Base-by-base conservation (phyloP, 176 grass and related monocot species). In the Carex kokanica region DNA sequence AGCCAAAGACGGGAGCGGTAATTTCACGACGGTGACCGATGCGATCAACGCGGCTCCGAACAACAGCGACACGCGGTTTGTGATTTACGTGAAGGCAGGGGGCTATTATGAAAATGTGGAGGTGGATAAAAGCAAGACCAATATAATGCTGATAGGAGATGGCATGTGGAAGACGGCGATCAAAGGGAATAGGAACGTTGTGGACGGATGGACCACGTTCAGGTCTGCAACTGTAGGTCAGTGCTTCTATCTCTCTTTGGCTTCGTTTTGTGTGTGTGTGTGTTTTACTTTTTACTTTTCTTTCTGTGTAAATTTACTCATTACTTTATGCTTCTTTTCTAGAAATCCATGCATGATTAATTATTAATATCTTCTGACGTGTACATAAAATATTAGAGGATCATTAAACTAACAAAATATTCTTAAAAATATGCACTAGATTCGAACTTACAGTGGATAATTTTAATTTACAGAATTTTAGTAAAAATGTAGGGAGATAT, bases 141-240 rank as follows among this genome's bases (percentile, higher is more conserved):
- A 94, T 81, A 41, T 97, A 2, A 93, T 97, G 94, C 56, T 97
- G 51, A 82, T 97, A 45, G 94, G 94, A 62, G 94, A 97, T 69
- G 94, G 94, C 5, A 94, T 92, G 80, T 93, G 94, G 90, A 90
- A 58, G 85, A 97, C 94, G 31, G 86, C 93, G 9, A 94, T 97
- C 79, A 97, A 97, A 70, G 90, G 90, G 54, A 90, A 88, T 84
- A 81, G 94, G 73, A 97, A 73, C 81, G 88, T 94, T 51, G 88
- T 92, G 55, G 94, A 97, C 70, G 93, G 93, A 86, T 94, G n/a
- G 74, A 97, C 94, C 86, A 97, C 94, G 8, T 97, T 97, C 90
- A 81, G 94, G 43, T 97, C 94, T 12, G 94, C 94, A 3, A 97
- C 94, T 29, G 64, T 97, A 65, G 94, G 94, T 97, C 23, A 81